Percentiles rank a stretch among this genome's conserved stretches.
These are phyloP conservation scores for Exophiala spinifera DNA, from an alignment of 2,329 filamentous ascomycete genomes.

Conservation along the genomic window DNA sequence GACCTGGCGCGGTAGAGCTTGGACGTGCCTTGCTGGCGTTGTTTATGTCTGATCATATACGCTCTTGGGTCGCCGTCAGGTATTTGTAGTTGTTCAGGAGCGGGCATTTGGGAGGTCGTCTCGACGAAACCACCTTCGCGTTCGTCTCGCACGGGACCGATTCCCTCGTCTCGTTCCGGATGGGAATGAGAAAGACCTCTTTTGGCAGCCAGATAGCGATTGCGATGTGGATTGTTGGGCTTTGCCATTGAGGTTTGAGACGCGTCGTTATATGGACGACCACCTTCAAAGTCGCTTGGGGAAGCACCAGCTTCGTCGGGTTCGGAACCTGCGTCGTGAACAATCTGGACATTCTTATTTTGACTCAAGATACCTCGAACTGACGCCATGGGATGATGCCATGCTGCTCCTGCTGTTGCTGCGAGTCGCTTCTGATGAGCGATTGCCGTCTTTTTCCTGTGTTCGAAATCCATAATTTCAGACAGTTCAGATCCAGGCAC, in stretches of 20 bases:
- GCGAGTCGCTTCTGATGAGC: constrained; percentile 27
- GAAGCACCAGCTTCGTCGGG: not conserved
- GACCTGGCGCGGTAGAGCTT: constrained; percentile 21
- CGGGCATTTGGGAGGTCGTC: too few relatives aligned
- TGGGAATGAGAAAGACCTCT: constrained; percentile 20
- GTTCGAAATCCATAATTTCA: constrained; percentile 40
- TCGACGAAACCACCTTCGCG: too few relatives aligned
- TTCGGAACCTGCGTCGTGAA: not conserved
- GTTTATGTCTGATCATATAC: constrained; percentile 32
- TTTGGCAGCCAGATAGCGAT: constrained; percentile 33
- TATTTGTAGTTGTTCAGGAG: constrained; percentile 9
- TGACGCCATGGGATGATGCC: not conserved
- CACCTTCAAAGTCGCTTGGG: constrained; percentile 10
- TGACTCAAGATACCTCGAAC: not conserved
- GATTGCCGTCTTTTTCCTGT: constrained; percentile 37
- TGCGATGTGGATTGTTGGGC: constrained; percentile 29
- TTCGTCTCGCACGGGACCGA: not conserved
- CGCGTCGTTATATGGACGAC: constrained; percentile 1
- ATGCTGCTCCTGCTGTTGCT: too few relatives aligned
- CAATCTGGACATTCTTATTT: not conserved
- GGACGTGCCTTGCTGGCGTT: constrained; percentile 7
- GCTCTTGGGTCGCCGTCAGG: constrained; percentile 33
- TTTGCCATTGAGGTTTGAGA: not conserved
- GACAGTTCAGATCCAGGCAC: constrained; percentile 27
- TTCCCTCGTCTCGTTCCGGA: not conserved